phyloP scores from a whole-genome alignment of 768 basidiomycete genomes.

The Pleurotus platypus region DNA sequence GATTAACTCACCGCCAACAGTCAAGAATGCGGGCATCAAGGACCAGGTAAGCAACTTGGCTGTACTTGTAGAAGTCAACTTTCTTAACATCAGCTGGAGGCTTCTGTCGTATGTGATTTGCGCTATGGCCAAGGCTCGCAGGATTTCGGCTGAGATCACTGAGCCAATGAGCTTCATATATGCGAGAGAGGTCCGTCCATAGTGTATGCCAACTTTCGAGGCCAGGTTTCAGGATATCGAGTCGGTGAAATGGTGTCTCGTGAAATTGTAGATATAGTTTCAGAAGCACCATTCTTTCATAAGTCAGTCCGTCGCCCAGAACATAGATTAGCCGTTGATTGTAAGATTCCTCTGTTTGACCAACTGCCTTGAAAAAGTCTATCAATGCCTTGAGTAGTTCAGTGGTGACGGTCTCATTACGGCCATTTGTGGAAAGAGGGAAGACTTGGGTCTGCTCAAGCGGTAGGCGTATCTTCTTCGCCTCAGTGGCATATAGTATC shows the following conservation, averaged over 20 bases:
- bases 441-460: not conserved
- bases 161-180: constrained; percentile 29
- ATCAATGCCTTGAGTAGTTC: not conserved
- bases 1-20: constrained; percentile 25
- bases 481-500: not conserved
- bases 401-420: not conserved
- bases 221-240: constrained; percentile 20
- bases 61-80: constrained; percentile 24
- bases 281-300: not conserved
- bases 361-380: not conserved
- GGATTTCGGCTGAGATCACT: constrained; percentile 16
- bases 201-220: constrained; percentile 25
- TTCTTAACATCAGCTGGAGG: constrained; percentile 28
- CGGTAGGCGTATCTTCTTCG: not conserved
- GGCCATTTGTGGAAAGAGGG: not conserved
- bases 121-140: constrained; percentile 26
- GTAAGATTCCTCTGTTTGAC: constrained; percentile 12
- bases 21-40: constrained; percentile 28
- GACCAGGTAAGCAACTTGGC: constrained; percentile 20
- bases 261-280: not conserved
- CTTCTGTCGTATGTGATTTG: constrained; percentile 20
- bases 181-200: constrained; percentile 24
- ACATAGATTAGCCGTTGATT: constrained; percentile 16
- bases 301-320: not conserved
- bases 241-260: not conserved